These are phyloP conservation scores for Rhododendron ferrugineum DNA, from an alignment of 148 eudicot species.

Conservation along the genomic window DNA sequence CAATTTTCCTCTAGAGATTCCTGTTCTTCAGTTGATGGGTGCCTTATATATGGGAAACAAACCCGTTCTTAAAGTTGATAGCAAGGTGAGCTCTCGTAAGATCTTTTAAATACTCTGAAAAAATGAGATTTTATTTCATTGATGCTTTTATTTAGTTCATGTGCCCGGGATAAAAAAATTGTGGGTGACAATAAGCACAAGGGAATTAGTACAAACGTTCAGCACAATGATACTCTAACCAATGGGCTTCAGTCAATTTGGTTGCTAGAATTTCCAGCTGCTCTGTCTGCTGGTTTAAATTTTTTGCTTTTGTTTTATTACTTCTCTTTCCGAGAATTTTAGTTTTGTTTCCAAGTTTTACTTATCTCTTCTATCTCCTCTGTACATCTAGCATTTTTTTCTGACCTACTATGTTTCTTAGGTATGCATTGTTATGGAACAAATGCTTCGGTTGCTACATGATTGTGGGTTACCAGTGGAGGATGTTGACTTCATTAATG, in stretches of 20 bases:
- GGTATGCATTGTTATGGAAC: conserved; percentile 98
- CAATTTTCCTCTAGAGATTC: conserved; percentile 96
- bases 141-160: conserved; percentile 5
- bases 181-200: conserved; percentile 72
- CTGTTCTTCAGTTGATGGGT: conserved; percentile 94
- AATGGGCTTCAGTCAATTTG: neutral
- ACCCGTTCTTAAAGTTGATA: conserved; percentile 91
- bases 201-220: neutral
- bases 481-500: conserved; percentile 95
- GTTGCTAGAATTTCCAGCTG: neutral
- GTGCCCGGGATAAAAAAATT: neutral
- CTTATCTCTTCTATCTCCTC: neutral
- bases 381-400: neutral
- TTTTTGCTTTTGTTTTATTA: neutral
- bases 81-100: conserved; percentile 53
- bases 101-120: neutral
- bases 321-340: neutral
- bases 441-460: conserved; percentile 94
- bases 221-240: neutral
- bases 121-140: neutral
- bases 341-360: neutral
- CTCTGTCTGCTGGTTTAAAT: neutral
- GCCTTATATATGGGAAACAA: conserved; percentile 99
- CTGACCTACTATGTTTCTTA: conserved; percentile 13
- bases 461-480: conserved; percentile 82